Conservation (phyloP, 495 filamentous ascomycete genomes). For the Hyaloscypha finlandica region DNA sequence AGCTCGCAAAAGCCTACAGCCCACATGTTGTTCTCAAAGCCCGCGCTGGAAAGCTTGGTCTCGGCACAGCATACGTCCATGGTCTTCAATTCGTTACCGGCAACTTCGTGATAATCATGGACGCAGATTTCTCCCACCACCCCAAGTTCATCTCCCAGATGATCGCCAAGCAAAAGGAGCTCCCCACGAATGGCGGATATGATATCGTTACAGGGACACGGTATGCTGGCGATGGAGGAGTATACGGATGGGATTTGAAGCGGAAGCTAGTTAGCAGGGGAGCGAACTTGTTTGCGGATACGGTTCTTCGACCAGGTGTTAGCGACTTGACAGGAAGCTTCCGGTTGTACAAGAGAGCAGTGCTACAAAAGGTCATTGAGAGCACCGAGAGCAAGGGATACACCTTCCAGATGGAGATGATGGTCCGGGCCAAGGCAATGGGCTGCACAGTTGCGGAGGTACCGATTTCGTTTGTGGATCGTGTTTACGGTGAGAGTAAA, state of each 20-base stretch:
- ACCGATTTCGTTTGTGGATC: slow-evolving; percentile 94
- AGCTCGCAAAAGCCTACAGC: slow-evolving; percentile 82
- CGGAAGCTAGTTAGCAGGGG: slow-evolving; percentile 87
- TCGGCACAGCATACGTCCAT: slow-evolving; percentile 96
- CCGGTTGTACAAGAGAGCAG: slow-evolving; percentile 85
- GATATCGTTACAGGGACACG: slow-evolving; percentile 97
- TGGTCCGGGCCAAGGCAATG: slow-evolving; percentile 88
- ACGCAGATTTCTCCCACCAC: slow-evolving; percentile 98
- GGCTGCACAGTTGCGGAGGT: slow-evolving; percentile 89
- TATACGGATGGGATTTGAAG: slow-evolving; percentile 97
- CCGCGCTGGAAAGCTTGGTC: slow-evolving; percentile 90
- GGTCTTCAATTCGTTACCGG: slow-evolving; percentile 83
- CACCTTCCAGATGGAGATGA: slow-evolving; percentile 96
- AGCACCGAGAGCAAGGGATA: slow-evolving; percentile 93
- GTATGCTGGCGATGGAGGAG: slow-evolving; percentile 87
- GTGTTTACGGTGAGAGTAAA: slow-evolving; percentile 94
- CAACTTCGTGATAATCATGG: slow-evolving; percentile 99
- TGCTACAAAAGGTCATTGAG: slow-evolving; percentile 86
- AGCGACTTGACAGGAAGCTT: slow-evolving; percentile 96
- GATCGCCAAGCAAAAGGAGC: slow-evolving; percentile 68
- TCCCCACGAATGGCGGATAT: slow-evolving; percentile 57
- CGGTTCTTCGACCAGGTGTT: slow-evolving; percentile 90
- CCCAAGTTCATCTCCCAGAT: slow-evolving; percentile 93
- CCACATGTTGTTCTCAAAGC: slow-evolving; percentile 80
- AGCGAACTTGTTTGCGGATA: slow-evolving; percentile 94